These are phyloP conservation scores for Boletus rubescentipes DNA, from an alignment of 768 basidiomycete genomes.

Conservation along the genomic window DNA sequence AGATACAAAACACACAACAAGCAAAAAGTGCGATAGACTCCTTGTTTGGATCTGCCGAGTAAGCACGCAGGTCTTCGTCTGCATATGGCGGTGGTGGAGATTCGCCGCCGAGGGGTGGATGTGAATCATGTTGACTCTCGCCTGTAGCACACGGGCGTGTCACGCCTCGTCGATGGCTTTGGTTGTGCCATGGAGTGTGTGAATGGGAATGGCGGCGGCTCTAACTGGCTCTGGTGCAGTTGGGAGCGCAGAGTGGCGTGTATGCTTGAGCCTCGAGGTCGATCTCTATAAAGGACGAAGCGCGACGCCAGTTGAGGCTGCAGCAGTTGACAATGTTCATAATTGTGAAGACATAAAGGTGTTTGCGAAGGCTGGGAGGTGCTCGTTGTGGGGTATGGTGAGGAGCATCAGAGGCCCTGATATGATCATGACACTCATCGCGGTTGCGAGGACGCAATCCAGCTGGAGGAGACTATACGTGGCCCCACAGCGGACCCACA, in stretches of 20 bases:
- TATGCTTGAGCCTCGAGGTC: conserved; percentile 21
- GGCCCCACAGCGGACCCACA: neutral
- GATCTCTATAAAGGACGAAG: conserved; percentile 2
- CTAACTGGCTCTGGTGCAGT: conserved; percentile 3
- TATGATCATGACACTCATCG: conserved; percentile 1
- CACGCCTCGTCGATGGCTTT: conserved; percentile 28
- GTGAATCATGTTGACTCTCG: conserved; percentile 33
- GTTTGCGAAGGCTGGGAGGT: neutral
- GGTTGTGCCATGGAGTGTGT: conserved; percentile 3
- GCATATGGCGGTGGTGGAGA: conserved; percentile 32
- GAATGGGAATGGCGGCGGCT: conserved; percentile 1
- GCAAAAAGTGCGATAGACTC: conserved; percentile 47
- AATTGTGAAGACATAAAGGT: neutral
- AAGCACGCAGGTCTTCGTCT: conserved; percentile 34
- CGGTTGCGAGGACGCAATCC: neutral
- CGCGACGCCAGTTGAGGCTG: conserved; percentile 13
- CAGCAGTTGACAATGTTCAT: conserved; percentile 6
- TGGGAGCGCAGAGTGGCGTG: conserved; percentile 5
- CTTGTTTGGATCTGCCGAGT: conserved; percentile 25
- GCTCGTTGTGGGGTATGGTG: neutral
- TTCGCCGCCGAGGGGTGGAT: conserved; percentile 1
- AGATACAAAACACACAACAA: conserved; percentile 47
- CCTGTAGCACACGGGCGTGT: conserved; percentile 22
- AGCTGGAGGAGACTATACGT: too few relatives aligned
- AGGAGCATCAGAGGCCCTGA: neutral